phyloP scores from a whole-genome alignment of 2,329 filamentous ascomycete species.

The Alternaria sp. region DNA sequence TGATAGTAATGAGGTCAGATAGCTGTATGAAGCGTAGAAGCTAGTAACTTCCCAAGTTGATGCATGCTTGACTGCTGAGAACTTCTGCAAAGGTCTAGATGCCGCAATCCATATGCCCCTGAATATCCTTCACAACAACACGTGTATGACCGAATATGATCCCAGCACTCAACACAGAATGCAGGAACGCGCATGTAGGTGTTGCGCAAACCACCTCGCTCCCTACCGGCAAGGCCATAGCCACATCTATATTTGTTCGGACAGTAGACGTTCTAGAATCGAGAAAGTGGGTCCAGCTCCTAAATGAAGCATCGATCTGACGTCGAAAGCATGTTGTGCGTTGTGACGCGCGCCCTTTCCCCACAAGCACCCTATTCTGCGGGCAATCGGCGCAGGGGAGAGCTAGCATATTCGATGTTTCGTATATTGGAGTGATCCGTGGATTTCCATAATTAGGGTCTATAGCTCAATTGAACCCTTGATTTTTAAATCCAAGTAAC shows the following conservation, averaged over 20 bases:
- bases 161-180: neutral
- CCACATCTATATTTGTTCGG: slow-evolving; percentile 3
- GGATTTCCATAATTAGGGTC: slow-evolving; percentile 3
- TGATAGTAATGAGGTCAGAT: too few relatives aligned
- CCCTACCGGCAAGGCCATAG: neutral
- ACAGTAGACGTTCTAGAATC: neutral
- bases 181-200: neutral
- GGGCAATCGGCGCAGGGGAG: slow-evolving; percentile 4
- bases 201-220: neutral
- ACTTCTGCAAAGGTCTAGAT: too few relatives aligned
- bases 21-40: too few relatives aligned
- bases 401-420: slow-evolving; percentile 1
- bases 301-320: slow-evolving; percentile 9
- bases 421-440: slow-evolving; percentile 1
- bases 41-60: too few relatives aligned
- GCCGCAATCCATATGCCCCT: neutral
- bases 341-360: slow-evolving; percentile 18
- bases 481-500: neutral
- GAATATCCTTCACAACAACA: neutral
- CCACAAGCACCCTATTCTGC: slow-evolving; percentile 11
- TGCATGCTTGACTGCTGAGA: too few relatives aligned
- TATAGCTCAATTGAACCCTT: neutral
- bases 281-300: neutral
- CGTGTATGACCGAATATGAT: neutral
- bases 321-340: slow-evolving; percentile 6